phyloP scores from a whole-genome alignment of 192 early-diverging fungal species.

The Pilaira anomala region DNA sequence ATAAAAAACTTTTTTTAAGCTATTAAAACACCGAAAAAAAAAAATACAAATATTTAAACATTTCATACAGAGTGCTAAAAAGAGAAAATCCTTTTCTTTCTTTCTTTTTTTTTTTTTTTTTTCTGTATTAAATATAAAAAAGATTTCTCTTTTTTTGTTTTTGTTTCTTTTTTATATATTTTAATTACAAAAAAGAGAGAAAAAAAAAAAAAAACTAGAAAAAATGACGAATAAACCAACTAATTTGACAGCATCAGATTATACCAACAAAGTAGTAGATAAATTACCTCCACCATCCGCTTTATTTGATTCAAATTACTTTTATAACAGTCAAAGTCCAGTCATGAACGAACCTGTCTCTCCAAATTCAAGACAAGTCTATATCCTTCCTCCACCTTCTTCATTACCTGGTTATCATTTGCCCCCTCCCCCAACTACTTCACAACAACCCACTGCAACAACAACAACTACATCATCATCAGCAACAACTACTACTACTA shows the following conservation, averaged over 20 bases:
- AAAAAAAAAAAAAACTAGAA: background rate
- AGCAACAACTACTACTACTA: too few species aligned
- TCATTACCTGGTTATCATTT: background rate
- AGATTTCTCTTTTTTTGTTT: conserved; percentile 8
- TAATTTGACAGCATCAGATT: too few species aligned
- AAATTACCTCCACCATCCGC: conserved; percentile 5
- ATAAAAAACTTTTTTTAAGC: background rate
- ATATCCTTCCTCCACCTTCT: conserved; percentile 24
- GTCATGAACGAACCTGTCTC: background rate
- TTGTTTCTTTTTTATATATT: background rate
- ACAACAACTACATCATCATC: too few species aligned
- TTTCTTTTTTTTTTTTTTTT: conserved; percentile 3
- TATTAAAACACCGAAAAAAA: background rate
- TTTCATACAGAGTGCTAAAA: too few species aligned
- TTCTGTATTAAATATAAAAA: background rate
- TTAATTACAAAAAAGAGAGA: background rate
- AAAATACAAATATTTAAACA: too few species aligned
- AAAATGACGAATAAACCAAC: too few species aligned
- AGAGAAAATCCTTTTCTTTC: conserved; percentile 11
- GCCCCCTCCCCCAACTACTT: background rate
- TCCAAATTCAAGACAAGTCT: conserved; percentile 9
- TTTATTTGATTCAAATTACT: conserved; percentile 4
- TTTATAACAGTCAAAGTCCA: background rate
- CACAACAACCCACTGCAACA: background rate
- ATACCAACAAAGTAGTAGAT: too few species aligned